phyloP scores from a whole-genome alignment of 352 stramenopile species.

The Globisporangium radiosum region DNA sequence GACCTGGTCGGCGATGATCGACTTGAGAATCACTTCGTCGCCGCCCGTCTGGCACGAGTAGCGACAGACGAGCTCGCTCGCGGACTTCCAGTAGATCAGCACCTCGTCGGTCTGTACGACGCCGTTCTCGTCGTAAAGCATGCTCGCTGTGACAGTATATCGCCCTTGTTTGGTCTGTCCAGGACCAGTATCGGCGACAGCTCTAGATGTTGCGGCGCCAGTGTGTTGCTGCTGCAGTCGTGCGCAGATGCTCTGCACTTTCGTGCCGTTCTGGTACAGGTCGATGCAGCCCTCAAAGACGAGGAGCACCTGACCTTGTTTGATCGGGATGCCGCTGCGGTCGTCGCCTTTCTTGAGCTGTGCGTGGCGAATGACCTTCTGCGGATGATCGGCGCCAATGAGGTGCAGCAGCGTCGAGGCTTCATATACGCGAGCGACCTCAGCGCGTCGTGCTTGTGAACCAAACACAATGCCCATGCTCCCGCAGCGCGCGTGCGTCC shows the following conservation, averaged over 20 bases:
- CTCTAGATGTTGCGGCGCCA: background rate
- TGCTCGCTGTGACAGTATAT: constrained; percentile 11
- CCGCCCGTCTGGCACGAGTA: constrained; percentile 49
- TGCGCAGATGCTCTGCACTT: constrained; percentile 32
- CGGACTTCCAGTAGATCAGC: constrained; percentile 58
- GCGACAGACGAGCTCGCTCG: constrained; percentile 52
- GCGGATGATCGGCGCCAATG: constrained; percentile 39
- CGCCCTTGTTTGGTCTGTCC: constrained; percentile 15
- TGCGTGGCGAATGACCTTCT: constrained; percentile 41
- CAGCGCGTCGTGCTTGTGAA: constrained; percentile 24
- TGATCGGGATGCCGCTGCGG: constrained; percentile 20
- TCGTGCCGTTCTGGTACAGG: constrained; percentile 37
- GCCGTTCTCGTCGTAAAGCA: constrained; percentile 20
- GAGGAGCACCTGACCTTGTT: constrained; percentile 34
- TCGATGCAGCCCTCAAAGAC: constrained; percentile 48
- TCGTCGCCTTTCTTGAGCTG: constrained; percentile 39
- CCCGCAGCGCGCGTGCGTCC: constrained; percentile 3
- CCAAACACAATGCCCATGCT: constrained; percentile 53
- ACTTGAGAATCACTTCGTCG: constrained; percentile 65
- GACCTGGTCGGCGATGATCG: constrained; percentile 35
- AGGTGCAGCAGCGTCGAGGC: constrained; percentile 55
- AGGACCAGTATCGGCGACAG: constrained; percentile 3
- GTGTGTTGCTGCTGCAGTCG: constrained; percentile 18
- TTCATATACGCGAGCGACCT: constrained; percentile 48
- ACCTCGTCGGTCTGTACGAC: constrained; percentile 34